A percentile compares a stretch with the other conserved stretches of the same genome.
Evolutionary conservation across 164 flowering plant genomes (phyloP).

Genomic region (Warburgia ugandensis): DNA sequence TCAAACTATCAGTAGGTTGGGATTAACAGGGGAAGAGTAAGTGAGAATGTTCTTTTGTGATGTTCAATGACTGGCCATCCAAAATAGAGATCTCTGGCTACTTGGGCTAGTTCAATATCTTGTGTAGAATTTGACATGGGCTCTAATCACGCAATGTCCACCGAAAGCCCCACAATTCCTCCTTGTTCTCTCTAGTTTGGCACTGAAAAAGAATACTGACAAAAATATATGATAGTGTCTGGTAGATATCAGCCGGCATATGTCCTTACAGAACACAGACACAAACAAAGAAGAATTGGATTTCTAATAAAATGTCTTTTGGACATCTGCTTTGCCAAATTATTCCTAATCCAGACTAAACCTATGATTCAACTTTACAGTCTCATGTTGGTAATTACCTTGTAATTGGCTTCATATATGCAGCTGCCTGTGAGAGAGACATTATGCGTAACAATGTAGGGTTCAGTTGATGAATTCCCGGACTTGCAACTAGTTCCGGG

Average conservation of each 20-base stretch:
- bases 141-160: slow-evolving; percentile 91
- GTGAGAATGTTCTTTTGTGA: no score
- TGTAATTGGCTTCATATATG: slow-evolving; percentile 59
- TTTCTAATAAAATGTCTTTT: not conserved
- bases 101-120: slow-evolving; percentile 56
- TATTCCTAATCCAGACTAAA: not conserved
- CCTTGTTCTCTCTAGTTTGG: slow-evolving; percentile 34
- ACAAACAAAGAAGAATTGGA: not conserved
- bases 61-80: slow-evolving; percentile 50
- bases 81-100: slow-evolving; percentile 74
- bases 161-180: slow-evolving; percentile 59
- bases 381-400: slow-evolving; percentile 31
- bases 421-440: slow-evolving; percentile 78
- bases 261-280: not conserved
- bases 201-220: not conserved
- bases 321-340: not conserved
- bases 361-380: not conserved
- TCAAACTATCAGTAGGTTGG: no score
- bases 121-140: slow-evolving; percentile 55
- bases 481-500: not conserved
- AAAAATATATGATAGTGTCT: not conserved
- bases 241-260: not conserved
- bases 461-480: slow-evolving; percentile 52
- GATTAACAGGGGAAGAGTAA: no score
- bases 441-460: slow-evolving; percentile 75